Evolutionary conservation across 2,329 filamentous ascomycete genomes (phyloP).

Genomic region (Aspergillus sp.): DNA sequence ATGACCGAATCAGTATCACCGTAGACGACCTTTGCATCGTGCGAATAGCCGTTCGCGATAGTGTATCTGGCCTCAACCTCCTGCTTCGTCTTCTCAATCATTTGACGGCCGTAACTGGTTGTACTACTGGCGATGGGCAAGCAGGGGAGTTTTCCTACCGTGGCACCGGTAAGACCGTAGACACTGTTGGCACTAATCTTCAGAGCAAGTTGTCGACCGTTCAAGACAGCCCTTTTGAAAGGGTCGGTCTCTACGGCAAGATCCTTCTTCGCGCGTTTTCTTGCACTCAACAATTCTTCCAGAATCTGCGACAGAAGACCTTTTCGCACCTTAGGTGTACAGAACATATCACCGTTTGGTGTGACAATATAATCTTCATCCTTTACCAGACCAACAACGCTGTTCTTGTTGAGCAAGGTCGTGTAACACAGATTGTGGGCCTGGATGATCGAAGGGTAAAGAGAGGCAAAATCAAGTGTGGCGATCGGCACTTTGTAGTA

Average conservation of each 20-base stretch:
- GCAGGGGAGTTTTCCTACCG: slow-evolving; percentile 93
- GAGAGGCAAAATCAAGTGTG: slow-evolving; percentile 96
- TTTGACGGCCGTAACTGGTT: slow-evolving; percentile 94
- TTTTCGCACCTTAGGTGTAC: slow-evolving; percentile 85
- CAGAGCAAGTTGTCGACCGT: slow-evolving; percentile 93
- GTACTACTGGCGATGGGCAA: slow-evolving; percentile 95
- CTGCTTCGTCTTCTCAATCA: slow-evolving; percentile 98
- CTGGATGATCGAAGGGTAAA: slow-evolving; percentile 98
- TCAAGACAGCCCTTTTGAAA: slow-evolving; percentile 97
- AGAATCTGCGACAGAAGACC: slow-evolving; percentile 93
- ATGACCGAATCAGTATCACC: slow-evolving; percentile 99
- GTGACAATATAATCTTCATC: slow-evolving; percentile 97
- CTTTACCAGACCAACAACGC: slow-evolving; percentile 77
- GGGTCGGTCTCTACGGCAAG: slow-evolving; percentile 86
- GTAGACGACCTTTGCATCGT: slow-evolving; percentile 96
- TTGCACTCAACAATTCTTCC: slow-evolving; percentile 85
- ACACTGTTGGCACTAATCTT: slow-evolving; percentile 98
- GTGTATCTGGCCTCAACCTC: slow-evolving; percentile 90
- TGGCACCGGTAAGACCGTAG: slow-evolving; percentile 95
- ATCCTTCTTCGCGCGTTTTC: slow-evolving; percentile 94
- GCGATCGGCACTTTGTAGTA: slow-evolving; percentile 96
- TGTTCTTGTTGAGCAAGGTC: slow-evolving; percentile 79
- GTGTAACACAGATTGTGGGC: slow-evolving; percentile 99
- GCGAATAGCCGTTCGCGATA: slow-evolving; percentile 90
- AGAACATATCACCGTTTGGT: slow-evolving; percentile 91